Evolutionary conservation across 352 stramenopile genomes (phyloP).

Genomic region (Phytophthora cactorum): DNA sequence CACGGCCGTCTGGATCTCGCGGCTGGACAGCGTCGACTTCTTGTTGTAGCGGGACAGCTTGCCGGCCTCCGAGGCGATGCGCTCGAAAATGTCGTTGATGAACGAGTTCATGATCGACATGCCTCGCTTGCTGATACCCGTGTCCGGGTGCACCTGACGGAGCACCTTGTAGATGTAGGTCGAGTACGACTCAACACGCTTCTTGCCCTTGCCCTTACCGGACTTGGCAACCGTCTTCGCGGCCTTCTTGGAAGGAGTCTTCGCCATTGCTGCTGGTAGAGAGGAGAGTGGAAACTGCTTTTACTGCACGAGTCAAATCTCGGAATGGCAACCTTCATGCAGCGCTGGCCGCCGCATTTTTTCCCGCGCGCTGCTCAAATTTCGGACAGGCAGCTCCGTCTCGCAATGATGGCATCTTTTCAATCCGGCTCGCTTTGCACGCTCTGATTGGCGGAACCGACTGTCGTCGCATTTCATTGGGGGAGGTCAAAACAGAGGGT

Average conservation of each 20-base stretch:
- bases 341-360: neutral
- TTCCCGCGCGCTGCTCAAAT: conserved; percentile 31
- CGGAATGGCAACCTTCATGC: conserved; percentile 26
- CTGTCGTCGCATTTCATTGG: conserved; percentile 15
- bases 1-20: conserved; percentile 98
- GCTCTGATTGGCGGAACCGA: conserved; percentile 35
- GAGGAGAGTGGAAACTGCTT: conserved; percentile 30
- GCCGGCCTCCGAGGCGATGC: conserved; percentile 96
- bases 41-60: conserved; percentile 98
- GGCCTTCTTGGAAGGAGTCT: conserved; percentile 96
- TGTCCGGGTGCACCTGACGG: conserved; percentile 97
- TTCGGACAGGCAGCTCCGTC: neutral
- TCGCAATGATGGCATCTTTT: conserved; percentile 28
- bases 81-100: conserved; percentile 99
- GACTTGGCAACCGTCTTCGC: conserved; percentile 85
- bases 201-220: conserved; percentile 86
- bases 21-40: conserved; percentile 96
- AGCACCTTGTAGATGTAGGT: conserved; percentile 95
- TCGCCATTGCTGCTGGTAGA: conserved; percentile 82
- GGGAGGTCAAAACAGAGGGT: neutral
- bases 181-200: conserved; percentile 90
- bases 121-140: conserved; percentile 96
- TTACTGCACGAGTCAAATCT: conserved; percentile 43
- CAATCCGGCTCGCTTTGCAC: conserved; percentile 27
- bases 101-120: conserved; percentile 99